Evolutionary conservation across 2,329 filamentous ascomycete species (phyloP).

Genomic region (Trichoderma breve): DNA sequence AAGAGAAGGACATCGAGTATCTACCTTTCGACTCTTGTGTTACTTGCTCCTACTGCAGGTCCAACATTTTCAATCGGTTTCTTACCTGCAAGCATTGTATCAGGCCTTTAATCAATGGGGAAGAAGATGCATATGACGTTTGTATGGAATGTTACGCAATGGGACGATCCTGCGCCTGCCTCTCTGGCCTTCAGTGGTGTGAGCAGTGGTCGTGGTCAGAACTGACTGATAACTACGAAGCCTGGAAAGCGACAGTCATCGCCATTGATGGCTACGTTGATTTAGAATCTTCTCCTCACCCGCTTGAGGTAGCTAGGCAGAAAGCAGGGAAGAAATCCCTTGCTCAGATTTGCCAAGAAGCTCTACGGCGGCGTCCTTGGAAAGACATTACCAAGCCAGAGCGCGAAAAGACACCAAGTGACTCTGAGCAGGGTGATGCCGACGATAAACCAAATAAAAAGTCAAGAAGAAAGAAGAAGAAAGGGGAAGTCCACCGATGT

Average conservation of each 20-base stretch:
- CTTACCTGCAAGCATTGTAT: constrained; percentile 87
- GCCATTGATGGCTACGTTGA: constrained; percentile 67
- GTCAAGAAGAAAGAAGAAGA: constrained; percentile 52
- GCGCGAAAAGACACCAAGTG: constrained; percentile 45
- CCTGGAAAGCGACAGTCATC: constrained; percentile 77
- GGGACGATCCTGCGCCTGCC: constrained; percentile 87
- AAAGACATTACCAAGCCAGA: constrained; percentile 71
- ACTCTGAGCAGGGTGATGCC: constrained; percentile 60
- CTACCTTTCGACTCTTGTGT: constrained; percentile 85
- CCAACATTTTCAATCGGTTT: constrained; percentile 97
- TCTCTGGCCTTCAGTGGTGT: constrained; percentile 83
- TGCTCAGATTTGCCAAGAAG: constrained; percentile 91
- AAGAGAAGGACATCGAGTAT: constrained; percentile 70
- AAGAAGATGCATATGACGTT: constrained; percentile 86
- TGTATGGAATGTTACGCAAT: constrained; percentile 99
- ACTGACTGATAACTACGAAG: constrained; percentile 73
- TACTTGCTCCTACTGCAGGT: constrained; percentile 91
- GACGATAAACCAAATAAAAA: constrained; percentile 60
- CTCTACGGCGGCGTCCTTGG: constrained; percentile 75
- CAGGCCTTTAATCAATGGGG: constrained; percentile 61
- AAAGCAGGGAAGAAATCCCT: constrained; percentile 72
- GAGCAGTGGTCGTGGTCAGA: constrained; percentile 90
- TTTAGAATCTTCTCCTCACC: constrained; percentile 63
- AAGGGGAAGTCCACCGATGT: constrained; percentile 60
- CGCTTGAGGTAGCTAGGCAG: constrained; percentile 67